Percentiles rank a stretch among this genome's conserved stretches.
phyloP scores from a whole-genome alignment of 495 filamentous ascomycete species.

The Thermothielavioides terrestris region DNA sequence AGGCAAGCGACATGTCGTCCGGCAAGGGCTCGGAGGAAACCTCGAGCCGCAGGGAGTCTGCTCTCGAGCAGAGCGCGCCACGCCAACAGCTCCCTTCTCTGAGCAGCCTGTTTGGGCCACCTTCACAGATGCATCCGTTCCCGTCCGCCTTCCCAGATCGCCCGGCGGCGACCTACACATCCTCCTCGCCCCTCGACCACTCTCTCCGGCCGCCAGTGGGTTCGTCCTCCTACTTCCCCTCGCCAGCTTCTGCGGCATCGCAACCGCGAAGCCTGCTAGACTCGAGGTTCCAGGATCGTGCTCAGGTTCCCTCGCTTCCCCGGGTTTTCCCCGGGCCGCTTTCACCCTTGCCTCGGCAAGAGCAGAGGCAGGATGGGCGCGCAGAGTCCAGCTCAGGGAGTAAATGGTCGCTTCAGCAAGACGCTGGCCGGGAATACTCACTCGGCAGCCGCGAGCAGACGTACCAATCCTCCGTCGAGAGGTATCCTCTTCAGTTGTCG shows the following conservation, averaged over 20 bases:
- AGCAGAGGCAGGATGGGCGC: slow-evolving; percentile 19
- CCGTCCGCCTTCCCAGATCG: slow-evolving; percentile 35
- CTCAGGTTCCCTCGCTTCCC: slow-evolving; percentile 32
- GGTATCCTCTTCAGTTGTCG: slow-evolving; percentile 14
- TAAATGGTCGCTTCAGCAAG: slow-evolving; percentile 25
- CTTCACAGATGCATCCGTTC: slow-evolving; percentile 29
- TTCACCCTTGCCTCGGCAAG: slow-evolving; percentile 30
- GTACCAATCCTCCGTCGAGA: slow-evolving; percentile 19
- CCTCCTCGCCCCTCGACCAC: slow-evolving; percentile 35
- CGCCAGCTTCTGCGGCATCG: slow-evolving; percentile 14
- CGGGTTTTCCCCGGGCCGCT: slow-evolving; percentile 35
- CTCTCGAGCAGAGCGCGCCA: slow-evolving; percentile 18
- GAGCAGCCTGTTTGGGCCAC: slow-evolving; percentile 46
- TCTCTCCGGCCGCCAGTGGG: slow-evolving; percentile 28
- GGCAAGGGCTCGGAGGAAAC: slow-evolving; percentile 29
- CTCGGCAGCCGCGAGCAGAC: slow-evolving; percentile 18
- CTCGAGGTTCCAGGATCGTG: slow-evolving; percentile 30
- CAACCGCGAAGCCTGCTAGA: slow-evolving; percentile 39
- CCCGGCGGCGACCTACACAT: slow-evolving; percentile 8
- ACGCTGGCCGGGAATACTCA: slow-evolving; percentile 22
- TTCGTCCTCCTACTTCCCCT: slow-evolving; percentile 43
- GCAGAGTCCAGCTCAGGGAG: slow-evolving; percentile 18
- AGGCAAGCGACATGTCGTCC: slow-evolving; percentile 34
- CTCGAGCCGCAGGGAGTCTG: slow-evolving; percentile 25
- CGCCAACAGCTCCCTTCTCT: slow-evolving; percentile 45